Evolutionary conservation across 106 monocot genomes (phyloP).

Genomic region (Gastrodia elata): DNA sequence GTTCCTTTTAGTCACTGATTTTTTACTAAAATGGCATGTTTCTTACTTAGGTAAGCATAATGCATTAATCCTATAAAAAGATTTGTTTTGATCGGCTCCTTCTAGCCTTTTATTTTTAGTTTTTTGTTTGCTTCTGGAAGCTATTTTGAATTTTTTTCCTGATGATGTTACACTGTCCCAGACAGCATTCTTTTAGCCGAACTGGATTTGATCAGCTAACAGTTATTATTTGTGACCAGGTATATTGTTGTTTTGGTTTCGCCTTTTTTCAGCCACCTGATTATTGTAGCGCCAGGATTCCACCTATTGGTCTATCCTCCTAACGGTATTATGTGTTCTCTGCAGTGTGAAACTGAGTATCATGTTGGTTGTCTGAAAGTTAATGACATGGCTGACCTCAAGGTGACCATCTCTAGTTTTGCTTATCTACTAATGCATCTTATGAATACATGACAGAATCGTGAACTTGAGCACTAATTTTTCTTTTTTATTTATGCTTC

Average conservation of each 20-base stretch:
- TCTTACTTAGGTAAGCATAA: not conserved
- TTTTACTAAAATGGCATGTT: not conserved
- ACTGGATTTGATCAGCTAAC: constrained; percentile 45
- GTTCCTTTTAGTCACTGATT: not conserved
- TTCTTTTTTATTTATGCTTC: not conserved
- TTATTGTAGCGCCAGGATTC: not conserved
- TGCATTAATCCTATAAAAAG: not conserved
- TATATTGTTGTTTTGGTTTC: constrained; percentile 9
- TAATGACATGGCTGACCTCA: constrained; percentile 67
- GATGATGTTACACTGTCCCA: constrained; percentile 15
- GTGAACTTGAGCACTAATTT: no score
- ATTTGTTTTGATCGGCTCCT: not conserved
- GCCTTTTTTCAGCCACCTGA: not conserved
- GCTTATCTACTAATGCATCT: not conserved
- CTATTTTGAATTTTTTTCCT: not conserved
- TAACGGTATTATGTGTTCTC: not conserved
- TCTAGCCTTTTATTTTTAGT: not conserved
- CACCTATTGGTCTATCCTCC: not conserved
- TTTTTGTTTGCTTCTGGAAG: not conserved
- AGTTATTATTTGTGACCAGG: constrained; percentile 69
- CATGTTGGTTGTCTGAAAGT: constrained; percentile 92
- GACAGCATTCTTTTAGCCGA: constrained; percentile 57
- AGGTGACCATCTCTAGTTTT: constrained; percentile 28
- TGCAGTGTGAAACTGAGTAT: constrained; percentile 94
- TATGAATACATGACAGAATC: no score